These are phyloP conservation scores for Raffaelea ambrosiae DNA, from an alignment of 2,329 filamentous ascomycete species.

Conservation along the genomic window DNA sequence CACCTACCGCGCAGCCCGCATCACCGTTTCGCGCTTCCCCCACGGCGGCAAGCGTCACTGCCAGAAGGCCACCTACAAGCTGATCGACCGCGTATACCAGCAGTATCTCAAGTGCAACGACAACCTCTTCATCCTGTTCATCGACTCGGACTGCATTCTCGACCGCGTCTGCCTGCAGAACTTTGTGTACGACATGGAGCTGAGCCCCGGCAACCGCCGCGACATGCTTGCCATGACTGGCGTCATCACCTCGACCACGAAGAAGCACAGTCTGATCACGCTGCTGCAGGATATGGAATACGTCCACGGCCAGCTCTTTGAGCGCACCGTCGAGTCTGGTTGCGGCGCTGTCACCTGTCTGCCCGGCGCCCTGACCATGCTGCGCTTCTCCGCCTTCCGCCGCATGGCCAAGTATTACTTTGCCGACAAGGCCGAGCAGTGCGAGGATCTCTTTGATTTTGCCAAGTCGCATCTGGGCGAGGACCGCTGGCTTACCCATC, in stretches of 20 bases:
- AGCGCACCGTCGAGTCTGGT: slow-evolving; percentile 88
- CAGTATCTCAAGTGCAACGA: slow-evolving; percentile 82
- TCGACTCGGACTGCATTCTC: slow-evolving; percentile 93
- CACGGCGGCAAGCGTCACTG: slow-evolving; percentile 92
- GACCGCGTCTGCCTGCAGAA: slow-evolving; percentile 90
- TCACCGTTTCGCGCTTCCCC: slow-evolving; percentile 86
- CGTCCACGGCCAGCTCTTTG: slow-evolving; percentile 91
- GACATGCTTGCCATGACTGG: slow-evolving; percentile 98
- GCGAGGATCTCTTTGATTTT: slow-evolving; percentile 92
- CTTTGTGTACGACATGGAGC: slow-evolving; percentile 97
- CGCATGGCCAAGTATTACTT: slow-evolving; percentile 99
- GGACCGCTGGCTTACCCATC: slow-evolving; percentile 92
- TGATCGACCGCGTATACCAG: slow-evolving; percentile 87
- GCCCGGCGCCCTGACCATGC: slow-evolving; percentile 87
- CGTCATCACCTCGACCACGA: slow-evolving; percentile 89
- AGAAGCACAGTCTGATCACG: slow-evolving; percentile 81
- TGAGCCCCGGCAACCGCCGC: slow-evolving; percentile 83
- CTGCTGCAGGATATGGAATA: slow-evolving; percentile 97
- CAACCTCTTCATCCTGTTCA: slow-evolving; percentile 91
- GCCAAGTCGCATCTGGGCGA: slow-evolving; percentile 93
- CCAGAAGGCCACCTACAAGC: slow-evolving; percentile 85
- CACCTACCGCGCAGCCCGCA: slow-evolving; percentile 68
- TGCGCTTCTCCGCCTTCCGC: slow-evolving; percentile 91
- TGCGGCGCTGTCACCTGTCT: slow-evolving; percentile 93
- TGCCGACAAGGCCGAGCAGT: slow-evolving; percentile 90